Evolutionary conservation across 1,284 basidiomycete genomes (phyloP), one percentile per base, ranked within the genome.

Genomic region (Ceratobasidium sp.): DNA sequence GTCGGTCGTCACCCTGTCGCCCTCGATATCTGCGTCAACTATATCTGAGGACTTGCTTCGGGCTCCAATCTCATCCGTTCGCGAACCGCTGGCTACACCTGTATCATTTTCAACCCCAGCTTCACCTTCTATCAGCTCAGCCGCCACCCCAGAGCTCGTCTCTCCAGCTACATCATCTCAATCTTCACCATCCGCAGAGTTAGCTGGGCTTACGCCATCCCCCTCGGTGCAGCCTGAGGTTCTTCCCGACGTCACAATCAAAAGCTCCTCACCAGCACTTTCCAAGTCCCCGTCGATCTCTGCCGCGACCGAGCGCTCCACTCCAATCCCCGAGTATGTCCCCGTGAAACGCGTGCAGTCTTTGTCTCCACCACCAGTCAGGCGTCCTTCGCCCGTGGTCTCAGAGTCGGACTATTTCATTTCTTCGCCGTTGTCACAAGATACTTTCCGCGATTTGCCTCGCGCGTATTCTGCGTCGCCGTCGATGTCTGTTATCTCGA

Each of bases 381-480:
- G 69, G 35, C 60, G 60, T 8, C 58, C 61, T n/a, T 65, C 71
- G 4, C 61, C 71, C 3, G 37, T 37, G 26, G 47, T n/a, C 7
- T 75, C 69, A 20, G 69, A 73, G 58, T 73, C 71, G 10, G 71
- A 75, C 11, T 75, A 75, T 23, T 75, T 75, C 35, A 64, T 75
- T 20, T 75, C 71, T 2, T 75, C 71, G 26, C 71, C 71, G 3
- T 31, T 75, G 26, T 75, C 71, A 0, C 71, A 75, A 42, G 71
- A 75, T 42, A 75, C 60, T 0, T 75, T 75, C 60, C 71, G 71
- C 17, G 35, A 56, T 17, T 49, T 75, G 15, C 71, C 71, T 63
- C 58, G 47, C 13, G 45, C 71, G 15, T 64, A 54, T 33, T 75
- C 71, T 33, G 35, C 45, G 10, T 75, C 71, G 2, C 61, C 71